Base-by-base conservation (phyloP, 257 asterid species). In the Scutellaria baicalensis region DNA sequence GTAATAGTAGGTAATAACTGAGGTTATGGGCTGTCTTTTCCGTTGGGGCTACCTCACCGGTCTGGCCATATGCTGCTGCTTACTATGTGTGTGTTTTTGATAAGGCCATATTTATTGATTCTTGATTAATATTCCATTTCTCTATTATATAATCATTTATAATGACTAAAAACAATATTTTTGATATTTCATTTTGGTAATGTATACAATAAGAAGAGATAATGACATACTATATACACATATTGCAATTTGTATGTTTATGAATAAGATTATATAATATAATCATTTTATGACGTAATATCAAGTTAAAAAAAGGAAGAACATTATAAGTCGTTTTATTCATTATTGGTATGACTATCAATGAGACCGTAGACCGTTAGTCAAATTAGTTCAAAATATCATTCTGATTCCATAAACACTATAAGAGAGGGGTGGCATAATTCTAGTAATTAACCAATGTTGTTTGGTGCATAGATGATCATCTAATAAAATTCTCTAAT, bases 21-120 rank as follows among this genome's bases (percentile, higher is more conserved):
- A 68, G 73, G 74, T 17, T 66, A 64, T 63, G 74, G 59, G 78
- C 47, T 70, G 74, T 55, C 77, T 42, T 33, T 64, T 65, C 35
- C 47, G 11, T 11, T 70, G 70, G 82, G 69, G 71, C 36, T 57
- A 57, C 64, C 40, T 68, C 66, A 40, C 45, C 9, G 67, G 42
- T 33, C 18, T 23, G 27, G 66, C 61, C 75, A 68, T 75, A 68
- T 67, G 70, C 75, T 42, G 52, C 20, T 70, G 62, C 16, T 57
- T 16, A 45, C 51, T 73, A 47, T 33, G 66, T 60, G 36, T 62
- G 58, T 61, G 17, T 36, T 42, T n/a, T 36, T 62, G 17, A 40
- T 54, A 62, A 54, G 66, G 59, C n/a, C 31, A 17, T 54, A 69
- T 69, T 51, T 52, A 51, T 60, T 75, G 17, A 45, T n/a, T n/a